These are phyloP conservation scores for Bisporella sp. DNA, from an alignment of 2,329 filamentous ascomycete genomes.

Conservation along the genomic window DNA sequence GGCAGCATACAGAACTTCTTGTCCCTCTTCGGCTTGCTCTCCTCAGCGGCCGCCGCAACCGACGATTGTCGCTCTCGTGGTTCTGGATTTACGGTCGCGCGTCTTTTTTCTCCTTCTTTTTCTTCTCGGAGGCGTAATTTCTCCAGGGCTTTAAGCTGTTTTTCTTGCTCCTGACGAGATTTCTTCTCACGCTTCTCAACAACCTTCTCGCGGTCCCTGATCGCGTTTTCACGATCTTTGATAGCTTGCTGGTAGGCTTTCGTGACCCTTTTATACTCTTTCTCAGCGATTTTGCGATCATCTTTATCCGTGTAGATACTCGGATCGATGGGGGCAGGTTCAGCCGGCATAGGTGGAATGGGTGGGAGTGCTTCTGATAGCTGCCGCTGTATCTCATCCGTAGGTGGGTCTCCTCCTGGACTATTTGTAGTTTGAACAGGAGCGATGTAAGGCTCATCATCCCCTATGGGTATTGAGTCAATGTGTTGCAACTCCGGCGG, in stretches of 20 bases:
- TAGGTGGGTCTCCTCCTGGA: background rate
- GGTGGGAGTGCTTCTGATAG: conserved; percentile 32
- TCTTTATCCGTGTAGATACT: conserved; percentile 55
- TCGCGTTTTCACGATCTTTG: conserved; percentile 57
- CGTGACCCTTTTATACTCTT: conserved; percentile 53
- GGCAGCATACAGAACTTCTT: conserved; percentile 75
- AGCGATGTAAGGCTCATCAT: conserved; percentile 16
- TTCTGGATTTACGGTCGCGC: conserved; percentile 17
- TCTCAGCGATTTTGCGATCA: conserved; percentile 60
- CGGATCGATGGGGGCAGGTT: conserved; percentile 50
- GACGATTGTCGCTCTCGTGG: conserved; percentile 21
- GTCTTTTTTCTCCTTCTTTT: conserved; percentile 25
- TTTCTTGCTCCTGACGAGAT: conserved; percentile 33
- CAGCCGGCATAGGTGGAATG: conserved; percentile 43
- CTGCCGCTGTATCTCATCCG: background rate
- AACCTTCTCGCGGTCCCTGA: conserved; percentile 56
- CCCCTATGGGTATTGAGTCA: conserved; percentile 33
- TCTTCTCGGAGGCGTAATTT: conserved; percentile 26
- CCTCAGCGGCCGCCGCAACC: conserved; percentile 8
- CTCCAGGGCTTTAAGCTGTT: conserved; percentile 25
- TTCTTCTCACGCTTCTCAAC: conserved; percentile 43
- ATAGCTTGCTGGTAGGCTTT: conserved; percentile 61
- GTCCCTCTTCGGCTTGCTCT: conserved; percentile 25
- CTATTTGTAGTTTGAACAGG: conserved; percentile 3
- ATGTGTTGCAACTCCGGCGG: conserved; percentile 28